Base-by-base conservation (phyloP, 2,329 filamentous ascomycete genomes). In the Fusarium hainanense region DNA sequence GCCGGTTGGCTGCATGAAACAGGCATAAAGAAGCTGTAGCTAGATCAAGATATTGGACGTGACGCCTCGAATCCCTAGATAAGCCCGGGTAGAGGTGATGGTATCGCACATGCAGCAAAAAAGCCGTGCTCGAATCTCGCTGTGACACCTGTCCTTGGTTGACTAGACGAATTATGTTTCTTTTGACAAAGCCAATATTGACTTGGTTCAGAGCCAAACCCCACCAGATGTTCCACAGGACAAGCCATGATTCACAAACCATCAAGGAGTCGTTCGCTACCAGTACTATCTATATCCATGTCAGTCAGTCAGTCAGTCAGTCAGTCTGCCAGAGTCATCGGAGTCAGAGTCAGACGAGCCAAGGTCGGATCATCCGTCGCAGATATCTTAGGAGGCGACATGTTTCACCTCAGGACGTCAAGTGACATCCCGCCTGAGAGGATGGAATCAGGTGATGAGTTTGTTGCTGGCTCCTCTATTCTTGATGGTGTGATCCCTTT, bases 371-470 rank as follows among this genome's bases (percentile, higher is more conserved):
- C 63, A 63, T 64, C 54, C 37, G 42, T 48, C 41, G 44, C 40
- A 40, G 27, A 56, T 54, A 64, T 60, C 48, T 64, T 68, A 64
- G 67, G 67, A 65, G 54, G 58, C 68, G 70, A 42, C 60, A 55
- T 69, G 68, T 70, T 70, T 70, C 68, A 71, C 64, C 25, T 65
- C 52, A 37, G 34, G 50, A 44, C 59, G 54, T 70, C 68, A 70
- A 70, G 68, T 70, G 68, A 70, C 71, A 55, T 54, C 40, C 9
- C 41, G 34, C 16, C n/a, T 42, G 34, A 52, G 13, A 43, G 50
- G 50, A 54, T 68, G 55, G 44, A 52, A 71, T 70, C 68, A 70
- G 68, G 68, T 70, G 68, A 70, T 70, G 55, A 51, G 42, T 60
- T 63, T 23, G 25, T 50, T 43, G 32, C 58, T 21, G 20, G 52